These are phyloP conservation scores for Bocquillonia castaneifolia DNA, from an alignment of 441 rosid species.

Conservation along the genomic window DNA sequence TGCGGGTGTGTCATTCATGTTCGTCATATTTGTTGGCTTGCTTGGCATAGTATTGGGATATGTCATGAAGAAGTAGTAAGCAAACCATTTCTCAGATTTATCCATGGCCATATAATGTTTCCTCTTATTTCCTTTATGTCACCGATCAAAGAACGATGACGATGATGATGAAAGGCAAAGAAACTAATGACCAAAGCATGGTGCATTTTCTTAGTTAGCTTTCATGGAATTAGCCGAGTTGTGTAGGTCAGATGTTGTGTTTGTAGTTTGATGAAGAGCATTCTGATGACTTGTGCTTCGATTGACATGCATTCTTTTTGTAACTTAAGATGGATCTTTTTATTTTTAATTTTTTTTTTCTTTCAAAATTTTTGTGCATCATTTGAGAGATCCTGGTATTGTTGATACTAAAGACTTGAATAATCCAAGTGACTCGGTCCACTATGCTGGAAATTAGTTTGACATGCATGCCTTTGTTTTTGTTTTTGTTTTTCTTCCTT, in stretches of 20 bases:
- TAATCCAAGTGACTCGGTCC: slow-evolving; percentile 14
- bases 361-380: slow-evolving; percentile 15
- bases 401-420: slow-evolving; percentile 23
- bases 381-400: slow-evolving; percentile 21
- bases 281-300: slow-evolving; percentile 12
- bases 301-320: slow-evolving; percentile 43
- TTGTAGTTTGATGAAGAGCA: slow-evolving; percentile 21
- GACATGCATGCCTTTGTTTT: no score
- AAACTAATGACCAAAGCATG: slow-evolving; percentile 21
- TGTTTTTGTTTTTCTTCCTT: no score
- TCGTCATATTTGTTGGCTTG: slow-evolving; percentile 49
- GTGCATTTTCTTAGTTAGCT: slow-evolving; percentile 28
- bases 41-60: slow-evolving; percentile 62
- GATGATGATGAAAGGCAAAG: slow-evolving; percentile 28
- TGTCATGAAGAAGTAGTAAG: slow-evolving; percentile 49
- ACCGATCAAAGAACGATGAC: slow-evolving; percentile 26
- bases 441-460: slow-evolving; percentile 14
- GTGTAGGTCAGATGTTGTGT: slow-evolving; percentile 27
- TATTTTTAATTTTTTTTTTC: background rate
- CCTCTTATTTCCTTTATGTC: slow-evolving; percentile 20
- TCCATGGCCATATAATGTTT: slow-evolving; percentile 15
- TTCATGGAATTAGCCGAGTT: slow-evolving; percentile 35
- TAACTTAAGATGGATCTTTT: slow-evolving; percentile 23
- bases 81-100: background rate
- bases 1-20: slow-evolving; percentile 44